Percentiles rank a stretch among this genome's conserved stretches.
Conservation (phyloP, 2,329 filamentous ascomycete genomes). For the Ramularia endophylla region DNA sequence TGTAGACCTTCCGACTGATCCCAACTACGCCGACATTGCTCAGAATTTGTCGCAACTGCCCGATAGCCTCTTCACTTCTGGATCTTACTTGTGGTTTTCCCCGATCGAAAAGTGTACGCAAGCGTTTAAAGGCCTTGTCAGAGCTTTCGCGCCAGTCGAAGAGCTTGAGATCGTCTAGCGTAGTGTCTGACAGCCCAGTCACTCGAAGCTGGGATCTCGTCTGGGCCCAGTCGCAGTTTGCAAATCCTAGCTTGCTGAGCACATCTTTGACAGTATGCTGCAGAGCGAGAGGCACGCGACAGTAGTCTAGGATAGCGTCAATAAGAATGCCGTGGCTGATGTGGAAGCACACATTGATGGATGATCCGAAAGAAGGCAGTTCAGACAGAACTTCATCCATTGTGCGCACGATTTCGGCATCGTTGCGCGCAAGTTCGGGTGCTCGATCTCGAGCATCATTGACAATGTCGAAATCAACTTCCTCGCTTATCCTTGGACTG, state of each 20-base stretch:
- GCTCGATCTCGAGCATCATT: slow-evolving; percentile 57
- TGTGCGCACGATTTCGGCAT: slow-evolving; percentile 91
- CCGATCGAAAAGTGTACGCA: slow-evolving; percentile 50
- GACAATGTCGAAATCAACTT: slow-evolving; percentile 96
- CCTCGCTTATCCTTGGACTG: slow-evolving; percentile 74
- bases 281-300: slow-evolving; percentile 65
- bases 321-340: slow-evolving; percentile 84
- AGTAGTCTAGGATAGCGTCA: slow-evolving; percentile 84
- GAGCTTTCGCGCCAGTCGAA: slow-evolving; percentile 84
- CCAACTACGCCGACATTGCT: slow-evolving; percentile 70
- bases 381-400: slow-evolving; percentile 81
- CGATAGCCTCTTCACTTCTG: slow-evolving; percentile 38
- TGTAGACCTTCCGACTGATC: slow-evolving; percentile 70
- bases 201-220: slow-evolving; percentile 75
- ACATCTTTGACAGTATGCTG: slow-evolving; percentile 71
- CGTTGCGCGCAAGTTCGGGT: slow-evolving; percentile 77
- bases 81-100: slow-evolving; percentile 28
- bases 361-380: slow-evolving; percentile 64
- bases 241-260: slow-evolving; percentile 80
- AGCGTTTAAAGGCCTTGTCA: slow-evolving; percentile 65
- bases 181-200: slow-evolving; percentile 80
- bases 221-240: slow-evolving; percentile 74
- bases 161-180: slow-evolving; percentile 78
- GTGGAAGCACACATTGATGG: slow-evolving; percentile 76
- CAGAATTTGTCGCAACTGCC: slow-evolving; percentile 71